Percentiles rank a stretch among this genome's conserved stretches.
Conservation (phyloP, 495 filamentous ascomycete genomes). For the Echria macrotheca region DNA sequence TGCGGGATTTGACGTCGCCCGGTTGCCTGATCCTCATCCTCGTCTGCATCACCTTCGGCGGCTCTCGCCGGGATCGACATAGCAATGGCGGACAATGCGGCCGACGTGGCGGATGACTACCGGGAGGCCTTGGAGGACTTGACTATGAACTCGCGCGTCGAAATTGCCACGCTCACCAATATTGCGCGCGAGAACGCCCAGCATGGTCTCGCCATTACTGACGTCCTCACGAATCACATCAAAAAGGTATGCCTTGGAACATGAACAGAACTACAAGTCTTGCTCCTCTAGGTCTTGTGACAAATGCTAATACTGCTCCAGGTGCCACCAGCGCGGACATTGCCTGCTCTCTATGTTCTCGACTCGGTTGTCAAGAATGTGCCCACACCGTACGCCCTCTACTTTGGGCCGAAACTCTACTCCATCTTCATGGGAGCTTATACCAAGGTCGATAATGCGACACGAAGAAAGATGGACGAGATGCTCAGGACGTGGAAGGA, state of each 20-base stretch:
- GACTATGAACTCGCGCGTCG: slow-evolving; percentile 77
- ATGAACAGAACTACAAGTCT: not conserved
- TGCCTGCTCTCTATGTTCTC: slow-evolving; percentile 94
- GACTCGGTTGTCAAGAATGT: slow-evolving; percentile 99
- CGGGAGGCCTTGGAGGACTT: slow-evolving; percentile 87
- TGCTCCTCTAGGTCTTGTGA: not conserved
- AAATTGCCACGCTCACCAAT: slow-evolving; percentile 91
- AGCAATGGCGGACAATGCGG: slow-evolving; percentile 76
- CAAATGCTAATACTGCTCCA: slow-evolving; percentile 34
- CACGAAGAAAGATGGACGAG: slow-evolving; percentile 87
- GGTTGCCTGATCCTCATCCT: too few species aligned
- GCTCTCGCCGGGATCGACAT: too few species aligned
- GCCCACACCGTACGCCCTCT: slow-evolving; percentile 92
- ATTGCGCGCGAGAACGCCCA: slow-evolving; percentile 96
- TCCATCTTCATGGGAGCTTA: slow-evolving; percentile 96
- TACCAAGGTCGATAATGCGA: slow-evolving; percentile 70
- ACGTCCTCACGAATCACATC: slow-evolving; percentile 86
- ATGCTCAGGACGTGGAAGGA: slow-evolving; percentile 99
- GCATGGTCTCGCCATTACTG: slow-evolving; percentile 85
- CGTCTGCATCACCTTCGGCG: too few species aligned
- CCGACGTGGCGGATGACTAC: slow-evolving; percentile 93
- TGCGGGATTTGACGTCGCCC: too few species aligned
- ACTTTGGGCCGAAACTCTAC: slow-evolving; percentile 86
- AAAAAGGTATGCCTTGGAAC: slow-evolving; percentile 64
- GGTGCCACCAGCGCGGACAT: slow-evolving; percentile 77